A percentile compares a stretch with the other conserved stretches of the same genome.
These are phyloP conservation scores for Paraphaeosphaeria sporulosa DNA, from an alignment of 2,329 filamentous ascomycete genomes.

Conservation along the genomic window DNA sequence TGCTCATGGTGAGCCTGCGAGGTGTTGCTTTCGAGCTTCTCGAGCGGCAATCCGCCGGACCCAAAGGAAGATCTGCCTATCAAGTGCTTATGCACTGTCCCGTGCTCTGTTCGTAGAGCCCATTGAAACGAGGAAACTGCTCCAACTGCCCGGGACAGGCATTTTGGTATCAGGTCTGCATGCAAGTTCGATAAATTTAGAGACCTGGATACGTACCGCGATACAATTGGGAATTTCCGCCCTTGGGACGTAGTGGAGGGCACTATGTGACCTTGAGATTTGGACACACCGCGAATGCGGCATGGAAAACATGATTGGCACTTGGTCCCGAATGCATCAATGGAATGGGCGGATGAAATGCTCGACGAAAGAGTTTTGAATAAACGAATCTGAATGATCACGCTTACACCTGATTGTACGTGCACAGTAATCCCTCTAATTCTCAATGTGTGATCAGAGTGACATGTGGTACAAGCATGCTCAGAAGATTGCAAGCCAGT, in stretches of 20 bases:
- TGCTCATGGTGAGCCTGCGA: neutral
- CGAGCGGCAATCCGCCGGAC: neutral
- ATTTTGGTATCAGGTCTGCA: neutral
- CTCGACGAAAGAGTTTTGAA: neutral
- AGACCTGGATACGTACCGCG: neutral
- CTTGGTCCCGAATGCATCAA: neutral
- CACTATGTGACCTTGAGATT: neutral
- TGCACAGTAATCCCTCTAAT: neutral
- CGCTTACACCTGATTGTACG: neutral
- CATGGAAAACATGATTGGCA: neutral
- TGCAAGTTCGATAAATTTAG: neutral
- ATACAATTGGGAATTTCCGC: neutral
- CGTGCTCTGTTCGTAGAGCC: slow-evolving; percentile 7
- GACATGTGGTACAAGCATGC: neutral
- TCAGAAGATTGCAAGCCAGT: neutral
- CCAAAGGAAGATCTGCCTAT: slow-evolving; percentile 6
- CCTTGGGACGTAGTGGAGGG: neutral
- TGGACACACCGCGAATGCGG: neutral
- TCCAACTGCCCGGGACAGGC: neutral
- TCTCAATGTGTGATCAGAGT: neutral
- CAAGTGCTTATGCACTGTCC: slow-evolving; percentile 18
- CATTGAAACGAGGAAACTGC: neutral
- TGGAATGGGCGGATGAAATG: neutral
- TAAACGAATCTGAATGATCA: neutral
- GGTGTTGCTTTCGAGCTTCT: neutral